These are phyloP conservation scores for Heterobasidion occidentale DNA, from an alignment of 1,284 basidiomycete species.

Conservation along the genomic window DNA sequence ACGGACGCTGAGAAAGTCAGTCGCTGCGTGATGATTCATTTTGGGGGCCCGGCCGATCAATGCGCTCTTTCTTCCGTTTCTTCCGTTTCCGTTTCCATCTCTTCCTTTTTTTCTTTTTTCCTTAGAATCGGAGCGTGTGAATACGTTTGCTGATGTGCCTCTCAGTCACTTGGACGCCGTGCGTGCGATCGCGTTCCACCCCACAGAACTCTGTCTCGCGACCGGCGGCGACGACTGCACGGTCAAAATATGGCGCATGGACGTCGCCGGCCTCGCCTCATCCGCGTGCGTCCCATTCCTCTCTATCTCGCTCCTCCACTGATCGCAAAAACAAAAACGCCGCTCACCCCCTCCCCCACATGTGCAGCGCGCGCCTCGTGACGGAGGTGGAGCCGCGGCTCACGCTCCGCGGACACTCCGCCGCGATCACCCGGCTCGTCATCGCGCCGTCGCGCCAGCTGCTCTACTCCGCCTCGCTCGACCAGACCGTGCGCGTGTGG, in stretches of 20 bases:
- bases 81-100: not conserved
- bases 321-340: not conserved
- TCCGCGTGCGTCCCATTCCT: constrained; percentile 47
- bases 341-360: constrained; percentile 8
- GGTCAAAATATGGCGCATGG: constrained; percentile 93
- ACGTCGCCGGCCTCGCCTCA: constrained; percentile 62
- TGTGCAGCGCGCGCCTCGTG: constrained; percentile 46
- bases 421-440: constrained; percentile 85
- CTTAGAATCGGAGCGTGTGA: not conserved
- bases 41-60: too few species aligned
- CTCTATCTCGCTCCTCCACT: not conserved
- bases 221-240: constrained; percentile 94
- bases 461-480: constrained; percentile 88
- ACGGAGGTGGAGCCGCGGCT: constrained; percentile 86
- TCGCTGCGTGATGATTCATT: constrained; percentile 17
- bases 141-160: constrained; percentile 15
- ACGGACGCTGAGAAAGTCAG: constrained; percentile 81
- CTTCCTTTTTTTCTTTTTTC: not conserved
- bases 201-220: constrained; percentile 74
- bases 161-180: constrained; percentile 89
- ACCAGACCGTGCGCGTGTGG: constrained; percentile 92
- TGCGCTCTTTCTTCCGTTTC: constrained; percentile 5
- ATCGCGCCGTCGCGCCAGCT: constrained; percentile 71
- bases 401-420: constrained; percentile 90
- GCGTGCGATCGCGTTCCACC: constrained; percentile 84